Base-by-base conservation (phyloP, 257 asterid genomes). In the Fraxinus anomala region DNA sequence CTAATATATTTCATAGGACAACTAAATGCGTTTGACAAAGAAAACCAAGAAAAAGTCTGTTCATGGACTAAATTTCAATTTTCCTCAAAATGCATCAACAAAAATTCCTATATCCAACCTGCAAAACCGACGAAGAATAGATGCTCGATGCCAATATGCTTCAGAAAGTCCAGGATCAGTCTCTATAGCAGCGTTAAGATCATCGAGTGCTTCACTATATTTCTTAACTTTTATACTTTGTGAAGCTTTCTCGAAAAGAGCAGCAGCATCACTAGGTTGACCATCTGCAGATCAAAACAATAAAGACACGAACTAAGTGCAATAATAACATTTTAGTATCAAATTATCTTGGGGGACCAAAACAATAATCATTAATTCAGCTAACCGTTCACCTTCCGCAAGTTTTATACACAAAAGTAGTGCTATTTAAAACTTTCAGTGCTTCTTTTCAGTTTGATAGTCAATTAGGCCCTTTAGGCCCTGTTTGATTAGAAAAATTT, bases 171-270 rank as follows among this genome's bases (percentile, higher is more conserved):
- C 79, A 68, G 97, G 97, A 80, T 94, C 97, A 77, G 92, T 90
- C 79, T 92, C 92, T 81, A 94, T 87, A 73, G 97, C 97, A 75
- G 99, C 77, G 81, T 94, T 91, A 70, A 94, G 92, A 68, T 94
- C 95, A 75, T 86, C 82, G 36, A 94, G 96, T 68, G 97, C 97
- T 80, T 94, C 99, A 47, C 95, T 89, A 47, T 90, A 94, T 85
- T 85, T 91, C 87, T 90, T 92, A 81, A 92, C 91, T 85, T 85
- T 94, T 70, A 94, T 84, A 80, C 87, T 88, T 84, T 92, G 89
- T 67, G 92, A 84, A 71, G 88, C 94, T 88, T 90, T 92, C 86
- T 91, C 94, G 28, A 90, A 91, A 65, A 91, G 73, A 14, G 97
- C 89, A 82, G 97, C 92, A 81, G 91, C 79, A 84, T 81, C 97